A percentile compares a stretch with the other conserved stretches of the same genome.
phyloP scores from a whole-genome alignment of 2,329 filamentous ascomycete species.

The Claviceps pazoutovae region DNA sequence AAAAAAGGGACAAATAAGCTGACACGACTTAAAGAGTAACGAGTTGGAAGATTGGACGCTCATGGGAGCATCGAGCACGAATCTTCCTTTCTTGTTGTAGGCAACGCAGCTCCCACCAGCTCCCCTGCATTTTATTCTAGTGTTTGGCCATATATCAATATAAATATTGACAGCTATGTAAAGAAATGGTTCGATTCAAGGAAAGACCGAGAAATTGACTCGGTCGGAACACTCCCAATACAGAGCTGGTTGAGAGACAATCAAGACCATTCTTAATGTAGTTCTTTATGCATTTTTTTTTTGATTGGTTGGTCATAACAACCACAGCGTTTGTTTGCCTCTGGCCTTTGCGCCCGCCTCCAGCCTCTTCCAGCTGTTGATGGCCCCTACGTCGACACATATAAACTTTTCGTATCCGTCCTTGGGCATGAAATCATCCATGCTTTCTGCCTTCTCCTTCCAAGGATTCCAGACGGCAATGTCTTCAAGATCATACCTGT shows the following conservation, averaged over 20 bases:
- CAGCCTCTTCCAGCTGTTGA: slow-evolving; percentile 68
- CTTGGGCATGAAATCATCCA: slow-evolving; percentile 79
- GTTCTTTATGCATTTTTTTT: too few species aligned
- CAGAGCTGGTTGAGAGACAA: too few species aligned
- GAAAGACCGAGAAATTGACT: too few species aligned
- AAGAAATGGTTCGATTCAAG: neutral
- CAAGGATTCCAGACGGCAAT: slow-evolving; percentile 97
- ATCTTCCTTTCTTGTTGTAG: neutral
- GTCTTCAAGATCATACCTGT: slow-evolving; percentile 74
- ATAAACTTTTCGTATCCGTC: slow-evolving; percentile 89
- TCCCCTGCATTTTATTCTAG: neutral
- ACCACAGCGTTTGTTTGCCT: too few species aligned
- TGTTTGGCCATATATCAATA: neutral
- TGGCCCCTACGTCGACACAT: slow-evolving; percentile 81
- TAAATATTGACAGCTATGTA: neutral
- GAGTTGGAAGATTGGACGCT: neutral
- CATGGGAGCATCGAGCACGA: neutral
- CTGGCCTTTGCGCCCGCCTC: slow-evolving; percentile 47
- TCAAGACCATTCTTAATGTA: too few species aligned
- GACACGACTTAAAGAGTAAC: neutral
- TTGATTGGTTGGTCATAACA: too few species aligned
- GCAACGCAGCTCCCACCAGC: neutral
- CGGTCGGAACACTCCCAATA: too few species aligned
- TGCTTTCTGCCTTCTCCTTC: slow-evolving; percentile 67
- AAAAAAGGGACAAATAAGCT: neutral